Base-by-base conservation (phyloP, 2,329 filamentous ascomycete genomes). In the Fusarium hostae region DNA sequence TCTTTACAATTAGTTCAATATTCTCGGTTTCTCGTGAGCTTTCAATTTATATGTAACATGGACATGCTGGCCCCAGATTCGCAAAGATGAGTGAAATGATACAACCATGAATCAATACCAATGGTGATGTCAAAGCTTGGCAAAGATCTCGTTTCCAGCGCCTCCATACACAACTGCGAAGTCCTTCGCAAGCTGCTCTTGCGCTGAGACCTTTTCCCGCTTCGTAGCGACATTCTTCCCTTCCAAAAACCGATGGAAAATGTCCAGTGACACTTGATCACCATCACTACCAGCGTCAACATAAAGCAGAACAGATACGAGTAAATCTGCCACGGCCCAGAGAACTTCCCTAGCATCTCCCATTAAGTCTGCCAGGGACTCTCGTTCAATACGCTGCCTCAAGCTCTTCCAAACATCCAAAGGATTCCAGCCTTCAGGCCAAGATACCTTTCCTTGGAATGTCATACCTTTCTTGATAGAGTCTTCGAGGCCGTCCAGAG, bases 281-380 rank as follows among this genome's bases (percentile, higher is more conserved):
- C 79, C 79, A 52, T 84, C 80, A 39, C 76, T 79, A 9, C 74
- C 63, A 3, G 80, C 80, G 63, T 86, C 85, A 2, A 83, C 78
- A 43, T 81, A 74, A 40, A 86, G 78, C 50, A 88, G 71, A n/a
- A 82, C 75, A 12, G 80, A 81, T 24, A 85, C 82, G 30, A 86
- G 60, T 11, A 85, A 75, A 59, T 87, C 83, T 0, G 85, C 83
- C 3, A 84, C 74, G 5, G 74, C 70, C 79, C 83, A 86, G 6
- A 86, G 77, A 3, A 87, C 64, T 8, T 80, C 78, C 48, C 86
- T 81, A 2, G 85, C 86, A 34, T 86, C 82, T 2, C 81, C 80
- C 39, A 87, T 74, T 64, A 89, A 79, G 5, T 80, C 79, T 2
- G 78, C 79, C 52, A 84, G 79, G 0, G 78, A 62, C 15, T 76